Evolutionary conservation across 805 yeast genomes (phyloP), one percentile per base, ranked within the genome.

Genomic region (Candida sithepensis): DNA sequence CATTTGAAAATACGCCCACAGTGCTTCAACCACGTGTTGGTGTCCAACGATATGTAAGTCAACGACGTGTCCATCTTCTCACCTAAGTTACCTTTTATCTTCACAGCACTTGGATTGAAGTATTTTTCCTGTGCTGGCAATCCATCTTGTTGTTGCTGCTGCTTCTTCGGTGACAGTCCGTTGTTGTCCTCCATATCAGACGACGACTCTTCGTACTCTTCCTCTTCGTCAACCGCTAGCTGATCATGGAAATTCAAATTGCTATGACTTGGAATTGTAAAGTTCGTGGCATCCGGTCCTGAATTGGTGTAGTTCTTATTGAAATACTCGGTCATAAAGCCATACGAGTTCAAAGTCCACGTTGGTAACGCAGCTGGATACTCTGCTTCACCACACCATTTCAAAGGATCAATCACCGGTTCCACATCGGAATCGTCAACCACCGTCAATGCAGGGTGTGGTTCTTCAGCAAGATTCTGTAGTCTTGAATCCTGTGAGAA

Each of bases 21-120:
- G 58, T 85, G 91, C 57, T 85, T 84, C 53, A 86, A 68, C 91
- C 92, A 86, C 48, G 85, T 79, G 53, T 87, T 85, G 2, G 94
- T 85, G 64, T 86, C 95, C 47, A 86, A 69, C 0, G 88, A 78
- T 46, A 85, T 73, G 56, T 73, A 74, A 0, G 88, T 81, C 20
- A 78, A 59, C 16, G 74, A 61, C 12, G 78, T 74, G 60, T 82
- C 86, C 74, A 82, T 79, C 38, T 73, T 65, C 41, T 75, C 77
- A 4, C 84, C 82, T 33, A 81, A 63, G 58, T 80, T 72, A 8
- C 85, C 85, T 41, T 64, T 50, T 41, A 62, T 46, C 28, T 48
- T 51, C 20, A 54, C 43, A 9, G 41, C 13, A 16, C 23, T 21
- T 4, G 41, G 41, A 4, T 22, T 23, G 19, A 22, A 45, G 18